A percentile compares a stretch with the other conserved stretches of the same genome.
Evolutionary conservation across 2,329 filamentous ascomycete species (phyloP).

Genomic region (Phoma herbarum): DNA sequence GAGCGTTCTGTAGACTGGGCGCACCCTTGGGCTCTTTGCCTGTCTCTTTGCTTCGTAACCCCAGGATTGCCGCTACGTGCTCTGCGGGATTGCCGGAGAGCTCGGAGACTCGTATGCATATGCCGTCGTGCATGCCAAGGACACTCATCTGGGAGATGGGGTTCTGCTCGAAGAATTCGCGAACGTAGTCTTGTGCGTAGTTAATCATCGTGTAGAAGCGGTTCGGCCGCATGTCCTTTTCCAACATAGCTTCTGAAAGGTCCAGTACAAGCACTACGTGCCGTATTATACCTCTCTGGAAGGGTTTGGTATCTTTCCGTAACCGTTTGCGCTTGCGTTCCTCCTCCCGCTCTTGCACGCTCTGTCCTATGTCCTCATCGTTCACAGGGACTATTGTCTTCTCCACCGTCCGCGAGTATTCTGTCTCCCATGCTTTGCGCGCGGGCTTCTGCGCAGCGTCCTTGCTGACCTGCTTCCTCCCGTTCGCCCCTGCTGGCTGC

Average conservation of each 20-base stretch:
- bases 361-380: constrained; percentile 77
- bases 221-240: constrained; percentile 92
- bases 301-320: constrained; percentile 89
- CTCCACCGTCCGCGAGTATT: constrained; percentile 60
- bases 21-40: constrained; percentile 63
- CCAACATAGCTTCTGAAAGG: constrained; percentile 90
- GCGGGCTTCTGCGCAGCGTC: constrained; percentile 50
- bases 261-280: constrained; percentile 91
- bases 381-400: constrained; percentile 66
- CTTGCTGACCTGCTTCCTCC: constrained; percentile 33
- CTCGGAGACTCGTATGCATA: constrained; percentile 85
- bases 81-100: constrained; percentile 91
- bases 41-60: constrained; percentile 69
- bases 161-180: constrained; percentile 98
- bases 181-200: constrained; percentile 86
- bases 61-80: constrained; percentile 79
- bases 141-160: constrained; percentile 95
- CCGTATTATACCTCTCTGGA: constrained; percentile 97
- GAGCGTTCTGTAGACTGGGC: constrained; percentile 81
- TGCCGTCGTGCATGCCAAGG: constrained; percentile 90
- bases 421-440: constrained; percentile 59
- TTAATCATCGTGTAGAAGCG: constrained; percentile 83
- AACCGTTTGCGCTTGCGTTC: constrained; percentile 82
- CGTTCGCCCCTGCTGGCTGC: constrained; percentile 26
- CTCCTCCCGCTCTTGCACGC: constrained; percentile 77